Conservation (phyloP, 2,329 filamentous ascomycete genomes). For the Aspergillus tanneri region DNA sequence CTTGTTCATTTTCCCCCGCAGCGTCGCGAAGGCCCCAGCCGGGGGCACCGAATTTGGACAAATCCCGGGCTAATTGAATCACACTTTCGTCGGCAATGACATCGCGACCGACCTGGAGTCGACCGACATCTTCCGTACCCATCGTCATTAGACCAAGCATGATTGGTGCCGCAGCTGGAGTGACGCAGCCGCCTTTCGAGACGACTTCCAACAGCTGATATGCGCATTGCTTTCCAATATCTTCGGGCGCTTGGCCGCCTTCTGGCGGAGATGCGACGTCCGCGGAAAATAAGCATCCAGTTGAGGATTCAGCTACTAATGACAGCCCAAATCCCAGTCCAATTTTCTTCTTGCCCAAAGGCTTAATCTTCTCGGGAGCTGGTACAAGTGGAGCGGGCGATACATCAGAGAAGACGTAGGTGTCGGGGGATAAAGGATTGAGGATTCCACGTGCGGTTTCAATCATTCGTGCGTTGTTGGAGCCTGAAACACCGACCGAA, state of each 20-base stretch:
- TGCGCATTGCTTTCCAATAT: constrained; percentile 83
- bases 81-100: constrained; percentile 78
- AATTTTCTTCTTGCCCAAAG: constrained; percentile 57
- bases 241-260: constrained; percentile 83
- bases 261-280: constrained; percentile 72
- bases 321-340: constrained; percentile 91
- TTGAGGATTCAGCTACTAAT: constrained; percentile 87
- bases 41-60: constrained; percentile 83
- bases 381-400: constrained; percentile 61
- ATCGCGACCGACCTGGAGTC: constrained; percentile 76
- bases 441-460: constrained; percentile 82
- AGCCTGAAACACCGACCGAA: constrained; percentile 83
- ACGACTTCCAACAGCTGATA: constrained; percentile 85
- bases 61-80: constrained; percentile 76
- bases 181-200: constrained; percentile 77
- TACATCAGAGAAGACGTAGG: constrained; percentile 78
- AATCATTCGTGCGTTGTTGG: constrained; percentile 94
- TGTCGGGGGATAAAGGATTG: constrained; percentile 81
- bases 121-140: constrained; percentile 93
- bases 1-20: constrained; percentile 60
- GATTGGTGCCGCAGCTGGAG: constrained; percentile 67
- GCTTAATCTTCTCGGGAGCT: constrained; percentile 67
- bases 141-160: constrained; percentile 92
- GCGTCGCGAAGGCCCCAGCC: constrained; percentile 86
- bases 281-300: constrained; percentile 81